phyloP scores from a whole-genome alignment of 768 basidiomycete species.

The Lactarius quietus region DNA sequence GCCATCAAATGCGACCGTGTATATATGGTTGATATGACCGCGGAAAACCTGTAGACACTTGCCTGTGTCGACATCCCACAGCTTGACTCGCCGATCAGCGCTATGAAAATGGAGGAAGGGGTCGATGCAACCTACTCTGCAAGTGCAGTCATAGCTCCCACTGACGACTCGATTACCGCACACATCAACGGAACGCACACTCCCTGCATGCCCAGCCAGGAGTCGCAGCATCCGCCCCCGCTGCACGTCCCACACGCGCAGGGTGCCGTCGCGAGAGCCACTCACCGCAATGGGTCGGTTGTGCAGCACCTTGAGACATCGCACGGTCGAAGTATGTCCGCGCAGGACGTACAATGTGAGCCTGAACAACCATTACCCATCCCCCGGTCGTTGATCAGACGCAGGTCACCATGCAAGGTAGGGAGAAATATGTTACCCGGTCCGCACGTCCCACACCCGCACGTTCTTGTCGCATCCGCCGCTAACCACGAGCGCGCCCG shows the following conservation, averaged over 20 bases:
- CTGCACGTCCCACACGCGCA: conserved; percentile 94
- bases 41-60: conserved; percentile 51
- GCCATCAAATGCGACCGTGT: conserved; percentile 85
- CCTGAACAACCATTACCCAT: conserved; percentile 2
- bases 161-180: conserved; percentile 81
- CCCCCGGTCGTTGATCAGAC: not conserved
- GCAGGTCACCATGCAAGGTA: not conserved
- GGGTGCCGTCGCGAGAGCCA: conserved; percentile 80
- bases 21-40: conserved; percentile 91
- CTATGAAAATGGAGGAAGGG: not conserved
- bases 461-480: conserved; percentile 91
- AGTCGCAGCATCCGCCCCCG: conserved; percentile 61
- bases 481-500: conserved; percentile 76
- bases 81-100: conserved; percentile 34
- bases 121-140: conserved; percentile 50
- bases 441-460: conserved; percentile 85
- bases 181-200: conserved; percentile 87
- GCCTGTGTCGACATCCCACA: conserved; percentile 57
- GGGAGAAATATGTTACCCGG: conserved; percentile 57
- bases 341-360: conserved; percentile 52
- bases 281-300: conserved; percentile 85
- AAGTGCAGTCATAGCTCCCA: conserved; percentile 90
- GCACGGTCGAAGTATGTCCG: conserved; percentile 88
- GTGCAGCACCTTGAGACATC: conserved; percentile 85
- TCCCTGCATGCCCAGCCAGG: conserved; percentile 72